Evolutionary conservation across 441 rosid species (phyloP), one percentile per base, ranked within the genome.

Genomic region (Adansonia rubrostipa): DNA sequence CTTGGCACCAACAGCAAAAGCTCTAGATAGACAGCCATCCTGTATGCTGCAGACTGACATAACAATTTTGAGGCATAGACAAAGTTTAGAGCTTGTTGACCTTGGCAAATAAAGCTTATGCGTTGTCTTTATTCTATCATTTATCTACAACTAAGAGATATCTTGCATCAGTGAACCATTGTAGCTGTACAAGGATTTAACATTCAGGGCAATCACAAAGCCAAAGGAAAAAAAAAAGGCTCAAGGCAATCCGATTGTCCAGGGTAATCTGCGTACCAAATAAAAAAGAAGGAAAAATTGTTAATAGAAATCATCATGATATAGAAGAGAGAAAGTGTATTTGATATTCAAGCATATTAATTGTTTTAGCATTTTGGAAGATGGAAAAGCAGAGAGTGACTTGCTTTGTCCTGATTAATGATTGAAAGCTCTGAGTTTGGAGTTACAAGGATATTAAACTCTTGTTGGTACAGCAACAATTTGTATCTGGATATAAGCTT

Each of bases 31-130:
- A 50, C 8, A 24, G 17, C 40, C 15, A n/a, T 15, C 9, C 3
- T 53, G 75, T 54, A 9, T 33, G 75, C 48, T 33, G 28, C 62
- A 51, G 74, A 50, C 60, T 14, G 45, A 70, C 73, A 67, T 15
- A 50, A 70, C 22, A 24, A 50, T 70, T 22, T 69, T 48, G 56
- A 28, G 75, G 28, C 45, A 33, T 28, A 51, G 63, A 53, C 28
- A 54, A 9, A 71, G 48, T n/a, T 53, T 71, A 48, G 48, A 36
- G 28, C 10, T 33, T 33, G 62, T 71, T 71, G 75, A 71, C 36
- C 48, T 40, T 28, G 5, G 45, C 60, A 51, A 71, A 24, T 50
- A 51, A 28, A 51, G 74, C 14, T 51, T 28, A 50, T 51, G 45
- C 11, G 10, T n/a, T 33, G 28, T 10, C n/a, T 33, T 72, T 5